These are phyloP conservation scores for Boletus sensibilis DNA, from an alignment of 768 basidiomycete species.

Conservation along the genomic window DNA sequence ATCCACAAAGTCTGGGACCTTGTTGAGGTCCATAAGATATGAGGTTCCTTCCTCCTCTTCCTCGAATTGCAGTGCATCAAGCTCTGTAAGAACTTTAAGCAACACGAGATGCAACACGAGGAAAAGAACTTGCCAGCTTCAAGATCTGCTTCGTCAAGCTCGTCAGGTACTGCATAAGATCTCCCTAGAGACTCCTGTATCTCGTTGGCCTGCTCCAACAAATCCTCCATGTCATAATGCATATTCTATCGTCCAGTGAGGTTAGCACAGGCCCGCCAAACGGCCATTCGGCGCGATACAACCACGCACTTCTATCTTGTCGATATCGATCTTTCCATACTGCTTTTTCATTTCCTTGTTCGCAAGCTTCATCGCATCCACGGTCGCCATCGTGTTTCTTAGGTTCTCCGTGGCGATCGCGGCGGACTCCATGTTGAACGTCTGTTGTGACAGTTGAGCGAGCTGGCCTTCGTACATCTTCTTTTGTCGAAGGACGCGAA, in stretches of 20 bases:
- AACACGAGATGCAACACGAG: neutral
- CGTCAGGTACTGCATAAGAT: conserved; percentile 95
- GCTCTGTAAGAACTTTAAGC: conserved; percentile 52
- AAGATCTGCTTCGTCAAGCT: conserved; percentile 95
- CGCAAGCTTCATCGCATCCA: conserved; percentile 93
- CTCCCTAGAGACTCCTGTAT: conserved; percentile 92
- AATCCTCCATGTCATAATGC: conserved; percentile 97
- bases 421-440: conserved; percentile 98
- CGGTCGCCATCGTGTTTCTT: conserved; percentile 97
- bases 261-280: neutral
- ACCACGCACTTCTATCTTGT: conserved; percentile 89
- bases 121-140: conserved; percentile 71
- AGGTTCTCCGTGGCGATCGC: conserved; percentile 96
- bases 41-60: conserved; percentile 88
- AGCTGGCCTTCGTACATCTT: conserved; percentile 94
- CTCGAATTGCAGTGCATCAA: conserved; percentile 91
- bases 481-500: conserved; percentile 92
- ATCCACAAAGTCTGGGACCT: conserved; percentile 90
- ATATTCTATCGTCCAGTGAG: conserved; percentile 60
- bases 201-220: conserved; percentile 96
- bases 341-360: conserved; percentile 97
- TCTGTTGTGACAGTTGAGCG: conserved; percentile 87
- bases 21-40: conserved; percentile 84
- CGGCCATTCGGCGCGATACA: neutral
- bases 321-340: conserved; percentile 95